Evolutionary conservation across 1,139 yeast genomes (phyloP), one percentile per base, ranked within the genome.

Genomic region (Geotrichum histeridarum): DNA sequence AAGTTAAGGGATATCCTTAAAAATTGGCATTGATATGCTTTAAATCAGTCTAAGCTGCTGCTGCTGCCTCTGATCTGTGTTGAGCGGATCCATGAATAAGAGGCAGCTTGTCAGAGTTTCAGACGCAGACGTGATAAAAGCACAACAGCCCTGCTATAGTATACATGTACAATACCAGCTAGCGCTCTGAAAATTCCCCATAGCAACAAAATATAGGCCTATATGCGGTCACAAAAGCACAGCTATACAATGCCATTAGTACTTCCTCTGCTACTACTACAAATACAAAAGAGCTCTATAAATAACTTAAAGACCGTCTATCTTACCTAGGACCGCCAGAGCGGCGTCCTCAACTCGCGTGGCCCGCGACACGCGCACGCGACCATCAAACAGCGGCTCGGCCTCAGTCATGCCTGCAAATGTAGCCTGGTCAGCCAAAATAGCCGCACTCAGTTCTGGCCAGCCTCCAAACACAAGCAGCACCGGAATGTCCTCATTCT

Each of bases 341-440:
- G 82, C 75, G 1, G 84, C 86, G 67, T 88, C 96, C 64, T 87
- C 95, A 1, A 84, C 75, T 54, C 86, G 77, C 1, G 80, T 75
- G 0, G 85, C 82, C 0, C 72, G 66, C 1, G 86, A 84, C 14
- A 85, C 74, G 8, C 66, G 67, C 39, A 85, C 59, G 52, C 76
- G 75, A 6, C 84, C 83, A 66, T 88, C 95, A 67, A 89, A 86
- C 73, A 89, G 76, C 59, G 82, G 83, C 32, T 76, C 71, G 1
- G 84, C 75, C 0, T 75, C 74, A 0, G 75, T 76, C 8, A 84
- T 79, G 3, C 81, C 85, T 45, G 74, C 78, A 53, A 84, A 71
- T 50, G 73, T 74, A 14, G 72, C 66, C 8, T 58, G 67, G 58
- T 74, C 77, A 49, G 78, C 82, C 48, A 73, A 66, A 57, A 86